Evolutionary conservation across 441 rosid species (phyloP).

Genomic region (Aleurites moluccanus): DNA sequence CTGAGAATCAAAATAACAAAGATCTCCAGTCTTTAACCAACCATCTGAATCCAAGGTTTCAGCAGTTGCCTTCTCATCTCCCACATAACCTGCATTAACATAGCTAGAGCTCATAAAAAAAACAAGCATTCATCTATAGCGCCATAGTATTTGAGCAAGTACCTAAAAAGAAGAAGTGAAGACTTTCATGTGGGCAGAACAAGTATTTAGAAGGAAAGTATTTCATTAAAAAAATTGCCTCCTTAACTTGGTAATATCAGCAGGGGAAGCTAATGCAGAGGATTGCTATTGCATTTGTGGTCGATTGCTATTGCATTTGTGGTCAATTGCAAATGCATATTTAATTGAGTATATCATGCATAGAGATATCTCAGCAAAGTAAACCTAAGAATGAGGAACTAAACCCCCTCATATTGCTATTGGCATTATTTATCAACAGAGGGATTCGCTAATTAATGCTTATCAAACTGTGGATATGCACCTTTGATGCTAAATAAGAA

Average conservation of each 20-base stretch:
- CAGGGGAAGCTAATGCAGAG: not conserved
- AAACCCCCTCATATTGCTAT: not conserved
- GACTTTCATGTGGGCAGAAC: not conserved
- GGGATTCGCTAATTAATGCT: not conserved
- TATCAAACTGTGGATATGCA: not conserved
- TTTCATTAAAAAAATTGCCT: not conserved
- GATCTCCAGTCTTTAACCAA: constrained; percentile 95
- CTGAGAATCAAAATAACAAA: constrained; percentile 68
- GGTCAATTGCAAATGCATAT: not conserved
- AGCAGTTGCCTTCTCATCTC: constrained; percentile 80
- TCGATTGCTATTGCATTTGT: not conserved
- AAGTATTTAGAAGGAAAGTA: not conserved
- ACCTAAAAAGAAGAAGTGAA: not conserved
- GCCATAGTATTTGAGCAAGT: not conserved
- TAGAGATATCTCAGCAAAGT: not conserved
- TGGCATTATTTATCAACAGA: not conserved
- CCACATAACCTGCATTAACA: constrained; percentile 62
- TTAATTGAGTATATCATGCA: not conserved
- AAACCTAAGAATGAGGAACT: not conserved
- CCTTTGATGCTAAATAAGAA: not conserved
- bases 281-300: not conserved
- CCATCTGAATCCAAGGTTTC: constrained; percentile 81
- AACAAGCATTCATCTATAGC: constrained; percentile 1
- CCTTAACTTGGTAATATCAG: not conserved
- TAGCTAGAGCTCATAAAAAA: not conserved